phyloP scores from a whole-genome alignment of 83 land plant species.

The Thuja plicata region DNA sequence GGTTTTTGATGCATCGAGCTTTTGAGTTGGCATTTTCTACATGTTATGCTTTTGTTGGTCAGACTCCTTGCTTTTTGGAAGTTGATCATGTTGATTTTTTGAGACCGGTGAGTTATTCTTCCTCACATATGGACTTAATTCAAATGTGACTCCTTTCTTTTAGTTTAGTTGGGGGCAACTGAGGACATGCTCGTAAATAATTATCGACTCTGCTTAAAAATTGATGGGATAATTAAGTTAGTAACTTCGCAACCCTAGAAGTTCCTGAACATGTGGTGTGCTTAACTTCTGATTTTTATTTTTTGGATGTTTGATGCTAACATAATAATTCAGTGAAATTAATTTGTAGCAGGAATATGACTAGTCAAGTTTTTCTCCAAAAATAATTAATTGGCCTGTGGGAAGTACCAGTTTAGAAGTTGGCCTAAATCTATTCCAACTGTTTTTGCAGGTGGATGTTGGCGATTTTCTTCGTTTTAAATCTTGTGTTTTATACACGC shows the following conservation, averaged over 20 bases:
- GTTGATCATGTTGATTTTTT: conserved; percentile 96
- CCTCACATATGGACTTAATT: conserved; percentile 4
- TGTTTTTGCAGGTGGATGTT: conserved; percentile 78
- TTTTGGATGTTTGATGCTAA: background rate
- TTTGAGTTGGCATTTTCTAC: conserved; percentile 94
- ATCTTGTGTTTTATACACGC: conserved; percentile 85
- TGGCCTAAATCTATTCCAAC: background rate
- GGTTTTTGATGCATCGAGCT: conserved; percentile 93
- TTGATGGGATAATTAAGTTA: background rate
- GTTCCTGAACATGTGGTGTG: background rate
- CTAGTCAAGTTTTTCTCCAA: background rate
- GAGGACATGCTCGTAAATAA: conserved; percentile 12
- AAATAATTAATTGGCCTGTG: background rate
- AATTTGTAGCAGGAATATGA: background rate
- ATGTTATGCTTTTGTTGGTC: conserved; percentile 91
- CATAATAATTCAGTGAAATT: background rate
- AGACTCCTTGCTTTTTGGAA: conserved; percentile 80
- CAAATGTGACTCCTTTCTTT: background rate
- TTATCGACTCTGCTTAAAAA: background rate
- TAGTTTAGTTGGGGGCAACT: background rate
- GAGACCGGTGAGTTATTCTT: conserved; percentile 60
- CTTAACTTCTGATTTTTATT: background rate
- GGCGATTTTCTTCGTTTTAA: conserved; percentile 91
- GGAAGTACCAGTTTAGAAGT: background rate
- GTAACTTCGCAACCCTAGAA: background rate